A percentile compares a stretch with the other conserved stretches of the same genome.
Evolutionary conservation across 2,329 filamentous ascomycete genomes (phyloP).

Genomic region (Spiromastix sp.): DNA sequence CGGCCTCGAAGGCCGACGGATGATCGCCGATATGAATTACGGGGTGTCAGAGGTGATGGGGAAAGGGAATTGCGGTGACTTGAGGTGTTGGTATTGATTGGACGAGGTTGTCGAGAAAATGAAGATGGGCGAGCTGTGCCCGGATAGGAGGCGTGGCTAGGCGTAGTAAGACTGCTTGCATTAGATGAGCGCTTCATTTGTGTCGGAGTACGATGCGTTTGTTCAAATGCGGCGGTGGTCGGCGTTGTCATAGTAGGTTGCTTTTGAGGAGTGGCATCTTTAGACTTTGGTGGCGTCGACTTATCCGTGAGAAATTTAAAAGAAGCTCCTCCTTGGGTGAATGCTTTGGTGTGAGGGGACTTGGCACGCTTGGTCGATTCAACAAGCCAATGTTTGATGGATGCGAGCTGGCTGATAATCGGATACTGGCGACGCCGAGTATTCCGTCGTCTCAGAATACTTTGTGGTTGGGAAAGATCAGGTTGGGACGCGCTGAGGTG

Average conservation of each 20-base stretch:
- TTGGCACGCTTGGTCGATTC: slow-evolving; percentile 55
- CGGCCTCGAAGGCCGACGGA: slow-evolving; percentile 77
- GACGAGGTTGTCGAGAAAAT: slow-evolving; percentile 24
- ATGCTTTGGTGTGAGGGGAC: slow-evolving; percentile 38
- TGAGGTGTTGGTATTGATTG: slow-evolving; percentile 24
- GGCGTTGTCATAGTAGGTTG: slow-evolving; percentile 15
- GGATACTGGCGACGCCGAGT: slow-evolving; percentile 50
- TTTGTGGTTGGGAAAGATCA: slow-evolving; percentile 48
- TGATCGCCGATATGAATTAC: slow-evolving; percentile 72
- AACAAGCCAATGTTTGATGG: slow-evolving; percentile 63
- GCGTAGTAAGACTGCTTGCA: slow-evolving; percentile 29
- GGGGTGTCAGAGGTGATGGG: slow-evolving; percentile 77
- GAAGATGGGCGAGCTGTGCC: slow-evolving; percentile 31
- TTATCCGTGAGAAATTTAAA: slow-evolving; percentile 28
- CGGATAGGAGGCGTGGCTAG: slow-evolving; percentile 32
- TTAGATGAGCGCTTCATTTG: slow-evolving; percentile 31
- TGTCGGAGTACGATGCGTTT: slow-evolving; percentile 24
- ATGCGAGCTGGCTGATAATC: slow-evolving; percentile 56
- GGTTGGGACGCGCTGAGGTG: slow-evolving; percentile 68
- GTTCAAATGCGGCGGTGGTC: slow-evolving; percentile 15
- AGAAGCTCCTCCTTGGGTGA: slow-evolving; percentile 18
- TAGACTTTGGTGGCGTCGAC: slow-evolving; percentile 28
- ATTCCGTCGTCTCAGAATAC: slow-evolving; percentile 44
- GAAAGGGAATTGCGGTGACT: slow-evolving; percentile 63
- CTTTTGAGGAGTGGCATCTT: slow-evolving; percentile 23